Conservation (phyloP, 345 rosid genomes). For the Hibiscus tridactylites region DNA sequence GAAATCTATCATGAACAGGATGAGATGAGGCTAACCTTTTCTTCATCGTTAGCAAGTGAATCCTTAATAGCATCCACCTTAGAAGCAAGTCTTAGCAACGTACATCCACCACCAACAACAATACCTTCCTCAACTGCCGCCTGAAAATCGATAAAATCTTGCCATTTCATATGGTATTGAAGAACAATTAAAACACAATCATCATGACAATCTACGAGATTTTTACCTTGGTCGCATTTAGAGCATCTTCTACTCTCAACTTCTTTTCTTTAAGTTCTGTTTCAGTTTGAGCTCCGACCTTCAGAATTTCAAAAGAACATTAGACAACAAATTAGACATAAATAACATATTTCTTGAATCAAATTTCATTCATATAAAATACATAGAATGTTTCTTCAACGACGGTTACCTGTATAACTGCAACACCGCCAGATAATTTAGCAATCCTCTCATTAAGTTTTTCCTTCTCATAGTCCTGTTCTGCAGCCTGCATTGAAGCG, state of each 20-base stretch:
- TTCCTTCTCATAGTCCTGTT: conserved; percentile 92
- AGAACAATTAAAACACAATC: background rate
- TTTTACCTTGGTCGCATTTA: conserved; percentile 89
- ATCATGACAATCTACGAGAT: background rate
- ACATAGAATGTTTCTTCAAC: background rate
- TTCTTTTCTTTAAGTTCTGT: conserved; percentile 95
- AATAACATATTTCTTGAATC: background rate
- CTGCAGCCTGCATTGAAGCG: conserved; percentile 50
- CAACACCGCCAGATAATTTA: conserved; percentile 82
- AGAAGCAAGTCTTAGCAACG: conserved; percentile 57
- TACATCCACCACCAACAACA: conserved; percentile 90
- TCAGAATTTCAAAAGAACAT: conserved; percentile 1
- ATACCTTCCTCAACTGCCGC: conserved; percentile 91
- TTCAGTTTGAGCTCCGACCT: conserved; percentile 90
- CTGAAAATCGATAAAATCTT: conserved; percentile 22
- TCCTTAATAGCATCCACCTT: conserved; percentile 73
- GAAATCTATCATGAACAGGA: background rate
- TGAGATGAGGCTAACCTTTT: conserved; percentile 42
- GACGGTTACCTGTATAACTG: conserved; percentile 59
- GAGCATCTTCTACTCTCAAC: conserved; percentile 96
- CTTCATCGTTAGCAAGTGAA: conserved; percentile 72
- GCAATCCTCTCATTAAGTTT: conserved; percentile 94
- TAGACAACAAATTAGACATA: background rate
- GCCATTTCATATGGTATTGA: background rate
- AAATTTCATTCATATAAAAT: background rate